phyloP scores from a whole-genome alignment of 2,329 filamentous ascomycete species.

The Fusarium pseudoanthophilum region DNA sequence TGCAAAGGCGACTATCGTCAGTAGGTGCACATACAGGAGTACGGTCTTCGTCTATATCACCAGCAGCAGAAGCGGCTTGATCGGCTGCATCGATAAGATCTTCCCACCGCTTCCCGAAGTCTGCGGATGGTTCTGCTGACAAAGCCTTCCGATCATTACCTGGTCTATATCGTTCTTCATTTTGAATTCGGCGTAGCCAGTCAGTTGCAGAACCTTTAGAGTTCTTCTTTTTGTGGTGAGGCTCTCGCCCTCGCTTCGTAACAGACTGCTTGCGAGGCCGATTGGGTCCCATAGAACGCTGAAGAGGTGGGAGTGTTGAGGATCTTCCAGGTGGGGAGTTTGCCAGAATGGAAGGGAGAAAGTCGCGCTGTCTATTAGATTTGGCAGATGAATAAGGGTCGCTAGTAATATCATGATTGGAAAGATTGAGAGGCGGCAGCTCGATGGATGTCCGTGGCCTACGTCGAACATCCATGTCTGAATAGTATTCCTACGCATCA shows the following conservation, averaged over 20 bases:
- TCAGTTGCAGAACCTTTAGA: slow-evolving; percentile 77
- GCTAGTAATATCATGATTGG: slow-evolving; percentile 72
- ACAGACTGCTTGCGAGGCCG: slow-evolving; percentile 88
- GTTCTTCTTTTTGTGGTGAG: slow-evolving; percentile 82
- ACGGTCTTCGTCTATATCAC: slow-evolving; percentile 89
- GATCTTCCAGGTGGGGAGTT: slow-evolving; percentile 88
- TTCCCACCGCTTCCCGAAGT: slow-evolving; percentile 93
- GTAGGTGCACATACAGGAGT: slow-evolving; percentile 71
- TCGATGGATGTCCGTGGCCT: slow-evolving; percentile 76
- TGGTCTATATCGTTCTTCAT: slow-evolving; percentile 72
- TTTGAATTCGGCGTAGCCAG: slow-evolving; percentile 69
- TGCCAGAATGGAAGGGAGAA: slow-evolving; percentile 83
- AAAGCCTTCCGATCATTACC: slow-evolving; percentile 82
- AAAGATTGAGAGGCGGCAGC: slow-evolving; percentile 73
- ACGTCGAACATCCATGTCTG: slow-evolving; percentile 74
- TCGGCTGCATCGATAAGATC: slow-evolving; percentile 91
- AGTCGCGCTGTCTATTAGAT: slow-evolving; percentile 72
- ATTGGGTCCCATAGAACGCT: slow-evolving; percentile 75
- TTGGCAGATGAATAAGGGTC: slow-evolving; percentile 75
- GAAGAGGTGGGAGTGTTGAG: slow-evolving; percentile 86
- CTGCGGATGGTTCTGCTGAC: slow-evolving; percentile 84
- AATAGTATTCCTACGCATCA: slow-evolving; percentile 69
- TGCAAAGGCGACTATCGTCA: neutral
- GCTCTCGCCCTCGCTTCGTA: slow-evolving; percentile 78
- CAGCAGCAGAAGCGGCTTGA: slow-evolving; percentile 81